Percentiles rank a stretch among this genome's conserved stretches.
Conservation (phyloP, 306 rosid species). For the Quercus rubra region DNA sequence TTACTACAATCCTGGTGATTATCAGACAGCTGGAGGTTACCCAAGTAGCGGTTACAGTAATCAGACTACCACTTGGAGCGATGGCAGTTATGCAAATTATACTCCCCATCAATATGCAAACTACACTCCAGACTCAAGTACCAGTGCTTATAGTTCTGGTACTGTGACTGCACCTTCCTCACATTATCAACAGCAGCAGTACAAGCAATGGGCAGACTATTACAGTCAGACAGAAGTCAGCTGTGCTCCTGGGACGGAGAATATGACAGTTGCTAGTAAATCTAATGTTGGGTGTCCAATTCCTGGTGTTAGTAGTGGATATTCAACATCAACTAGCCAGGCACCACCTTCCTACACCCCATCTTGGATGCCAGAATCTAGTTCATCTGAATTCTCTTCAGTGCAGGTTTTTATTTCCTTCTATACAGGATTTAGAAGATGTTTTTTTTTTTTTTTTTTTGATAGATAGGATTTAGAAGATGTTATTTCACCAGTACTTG, state of each 20-base stretch:
- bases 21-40: constrained; percentile 97
- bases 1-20: constrained; percentile 99
- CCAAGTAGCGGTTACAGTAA: constrained; percentile 72
- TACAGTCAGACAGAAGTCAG: constrained; percentile 94
- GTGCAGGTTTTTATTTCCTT: constrained; percentile 80
- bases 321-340: constrained; percentile 54
- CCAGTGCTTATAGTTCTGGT: constrained; percentile 61
- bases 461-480: constrained; percentile 10
- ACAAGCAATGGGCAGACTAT: constrained; percentile 89
- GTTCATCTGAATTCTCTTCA: constrained; percentile 57
- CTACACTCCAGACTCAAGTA: constrained; percentile 55
- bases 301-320: constrained; percentile 55
- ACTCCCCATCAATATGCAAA: constrained; percentile 69
- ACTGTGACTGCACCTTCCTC: constrained; percentile 48
- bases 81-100: constrained; percentile 70
- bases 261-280: constrained; percentile 57
- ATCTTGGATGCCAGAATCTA: constrained; percentile 79
- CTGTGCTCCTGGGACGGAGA: constrained; percentile 99
- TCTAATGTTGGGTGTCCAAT: constrained; percentile 52
- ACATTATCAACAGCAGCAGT: constrained; percentile 82
- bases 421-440: constrained; percentile 13
- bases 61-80: constrained; percentile 74
- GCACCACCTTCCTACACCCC: constrained; percentile 57
- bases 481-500: not conserved
- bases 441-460: not conserved